Evolutionary conservation across 2,329 filamentous ascomycete genomes (phyloP).

Genomic region (Diaporthe sp.): DNA sequence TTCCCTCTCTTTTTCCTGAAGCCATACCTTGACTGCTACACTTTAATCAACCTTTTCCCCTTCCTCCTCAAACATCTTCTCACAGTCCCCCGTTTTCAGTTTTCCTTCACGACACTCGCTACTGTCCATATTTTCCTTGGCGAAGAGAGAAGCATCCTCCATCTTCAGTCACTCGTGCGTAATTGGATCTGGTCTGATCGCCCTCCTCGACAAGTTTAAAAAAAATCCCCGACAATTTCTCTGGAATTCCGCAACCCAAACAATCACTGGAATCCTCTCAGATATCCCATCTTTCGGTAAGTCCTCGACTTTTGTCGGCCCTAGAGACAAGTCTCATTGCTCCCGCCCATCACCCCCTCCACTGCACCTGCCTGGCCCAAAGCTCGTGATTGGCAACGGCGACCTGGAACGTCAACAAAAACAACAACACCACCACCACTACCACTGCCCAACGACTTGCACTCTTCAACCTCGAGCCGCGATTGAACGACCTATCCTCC

Average conservation of each 20-base stretch:
- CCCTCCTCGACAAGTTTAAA: constrained; percentile 26
- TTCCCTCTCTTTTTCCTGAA: constrained; percentile 31
- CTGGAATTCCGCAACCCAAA: constrained; percentile 39
- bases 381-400: constrained; percentile 27
- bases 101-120: constrained; percentile 43
- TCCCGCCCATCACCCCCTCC: not conserved
- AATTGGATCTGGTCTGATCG: constrained; percentile 35
- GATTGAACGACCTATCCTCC: not conserved
- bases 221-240: constrained; percentile 25
- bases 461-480: not conserved
- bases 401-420: constrained; percentile 13
- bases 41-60: constrained; percentile 33
- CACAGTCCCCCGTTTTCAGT: constrained; percentile 32
- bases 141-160: constrained; percentile 39
- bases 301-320: constrained; percentile 16
- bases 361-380: constrained; percentile 30
- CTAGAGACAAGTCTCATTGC: constrained; percentile 25
- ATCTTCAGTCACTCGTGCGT: constrained; percentile 31
- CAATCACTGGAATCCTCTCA: constrained; percentile 38
- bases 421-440: not conserved
- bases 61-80: constrained; percentile 35
- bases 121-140: constrained; percentile 39
- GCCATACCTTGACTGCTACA: constrained; percentile 28
- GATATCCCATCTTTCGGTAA: constrained; percentile 38
- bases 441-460: not conserved